Base-by-base conservation (phyloP, 2,329 filamentous ascomycete genomes). In the Decorospora gaudefroyi region DNA sequence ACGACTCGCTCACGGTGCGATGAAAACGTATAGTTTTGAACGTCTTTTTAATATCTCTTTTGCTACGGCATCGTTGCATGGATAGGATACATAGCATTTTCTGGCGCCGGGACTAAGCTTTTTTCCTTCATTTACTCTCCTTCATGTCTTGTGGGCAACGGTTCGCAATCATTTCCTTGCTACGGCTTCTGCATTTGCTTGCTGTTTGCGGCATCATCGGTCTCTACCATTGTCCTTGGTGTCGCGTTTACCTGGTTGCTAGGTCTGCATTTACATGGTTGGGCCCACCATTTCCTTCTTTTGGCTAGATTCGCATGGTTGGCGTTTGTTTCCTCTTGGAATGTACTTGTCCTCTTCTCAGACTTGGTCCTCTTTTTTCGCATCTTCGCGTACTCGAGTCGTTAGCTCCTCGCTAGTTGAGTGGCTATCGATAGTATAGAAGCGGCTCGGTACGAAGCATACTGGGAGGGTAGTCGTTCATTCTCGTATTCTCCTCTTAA, bases 21-120 rank as follows among this genome's bases (percentile, higher is more conserved):
- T 28, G 13, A 11, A 9, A 15, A 19, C 13, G 9, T 17, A n/a
- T 18, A 6, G 17, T 16, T 18, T 33, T 17, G 5, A 21, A 21
- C 38, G 21, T 15, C 9, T 8, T 19, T 22, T 12, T 22, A 18
- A 9, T 9, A 17, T 36, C 31, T 31, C 10, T 32, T 13, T 27
- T 22, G 17, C 27, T 21, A 31, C 6, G 17, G 13, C 19, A 21
- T 23, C 13, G 18, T 35, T 43, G 37, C 31, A 51, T 31, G 30
- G 34, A 33, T 27, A 27, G 35, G 21, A 25, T 22, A 31, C 30
- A 46, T 46, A 39, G 43, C 46, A 54, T 50, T 32, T 38, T 16
- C 27, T 38, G 42, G 46, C 36, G 48, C 28, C 43, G 37, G 42
- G 28, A 35, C 43, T 44, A 50, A 40, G 42, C 32, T 46, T 41